Evolutionary conservation across 352 stramenopile species (phyloP), one percentile per base, ranked within the genome.

Genomic region (Globisporangium paddicum): DNA sequence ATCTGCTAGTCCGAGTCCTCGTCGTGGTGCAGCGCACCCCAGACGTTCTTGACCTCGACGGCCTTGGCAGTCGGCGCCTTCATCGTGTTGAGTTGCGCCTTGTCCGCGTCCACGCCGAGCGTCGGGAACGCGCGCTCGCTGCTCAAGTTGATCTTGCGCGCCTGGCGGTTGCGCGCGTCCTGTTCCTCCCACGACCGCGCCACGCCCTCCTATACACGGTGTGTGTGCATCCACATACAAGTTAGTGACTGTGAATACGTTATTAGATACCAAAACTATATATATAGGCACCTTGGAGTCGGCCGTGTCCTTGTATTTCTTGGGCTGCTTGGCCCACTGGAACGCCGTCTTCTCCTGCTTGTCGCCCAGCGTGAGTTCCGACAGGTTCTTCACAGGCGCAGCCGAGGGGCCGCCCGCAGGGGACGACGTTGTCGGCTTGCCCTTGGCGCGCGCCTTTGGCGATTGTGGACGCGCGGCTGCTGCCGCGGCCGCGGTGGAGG

Each of bases 281-380:
- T n/a, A n/a, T n/a, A n/a, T n/a, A 64, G 58, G 42, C 35, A 83
- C 71, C 63, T 38, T 53, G 46, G 74, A 69, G 9, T 81, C 77
- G 38, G 66, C 58, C 46, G 60, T 5, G 38, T 86, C 80, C 64
- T 89, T 93, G 73, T 90, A 90, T 68, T 93, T 93, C 58, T 93
- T 93, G 25, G 78, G 82, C 70, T 93, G 80, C 67, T 93, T 93
- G 46, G 82, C 77, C 80, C 82, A 93, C 60, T 89, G 79, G 64
- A 90, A 92, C 4, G 73, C 41, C 23, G 60, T 8, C 56, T 85
- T 80, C 37, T 86, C 73, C 26, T 77, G 57, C 67, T 87, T 87
- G 44, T 67, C 68, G 55, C 65, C 73, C 28, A 90, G 53, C 45
- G 68, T 76, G 44, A 92, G 72, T 14, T 92, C 79, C 19, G 79